Evolutionary conservation across 306 rosid genomes (phyloP), one percentile per base, ranked within the genome.

Genomic region (Luffa aegyptiaca): DNA sequence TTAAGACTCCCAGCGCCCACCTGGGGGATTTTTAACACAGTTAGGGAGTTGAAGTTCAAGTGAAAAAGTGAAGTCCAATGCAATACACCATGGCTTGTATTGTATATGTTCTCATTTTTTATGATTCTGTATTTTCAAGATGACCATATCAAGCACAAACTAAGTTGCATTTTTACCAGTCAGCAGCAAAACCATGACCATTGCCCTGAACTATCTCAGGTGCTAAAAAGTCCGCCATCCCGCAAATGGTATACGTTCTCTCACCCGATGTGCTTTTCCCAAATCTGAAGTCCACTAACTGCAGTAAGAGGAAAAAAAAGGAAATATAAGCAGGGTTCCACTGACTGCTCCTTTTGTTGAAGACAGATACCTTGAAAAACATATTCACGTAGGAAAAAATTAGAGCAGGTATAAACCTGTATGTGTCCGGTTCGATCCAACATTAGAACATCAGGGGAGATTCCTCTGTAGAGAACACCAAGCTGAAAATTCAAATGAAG

Each of bases 1-100:
- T 84, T 82, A 95, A 75, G 83, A 93, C 97, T 53, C 99, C 99
- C 80, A 95, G 76, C 0, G 99, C 97, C 99, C 99, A 94, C 97
- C 98, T 94, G 86, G 80, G 83, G 77, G 78, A 0, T 83, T 46
- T 65, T 12, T 16, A 37, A 65, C 71, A 36, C 41, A 12, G 42
- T 64, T 64, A 13, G 46, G 26, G 26, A 36, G 71, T 33, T 16
- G 16, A 66, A 41, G 74, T 41, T 66, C 51, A 66, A 66, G 31
- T 66, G 72, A 37, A 65, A 65, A 37, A 10, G 31, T 8, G 2
- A 65, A 65, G 49, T 65, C 48, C 45, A 63, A 63, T 13, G 0
- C 6, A 61, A 21, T 12, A 33, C 44, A 16, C 51, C 21, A 66
- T 16, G 11, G 75, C 76, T 21, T 70, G 56, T 5, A 45, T 70